These are phyloP conservation scores for Papiliotrema laurentii DNA, from an alignment of 1,284 basidiomycete genomes.

Conservation along the genomic window DNA sequence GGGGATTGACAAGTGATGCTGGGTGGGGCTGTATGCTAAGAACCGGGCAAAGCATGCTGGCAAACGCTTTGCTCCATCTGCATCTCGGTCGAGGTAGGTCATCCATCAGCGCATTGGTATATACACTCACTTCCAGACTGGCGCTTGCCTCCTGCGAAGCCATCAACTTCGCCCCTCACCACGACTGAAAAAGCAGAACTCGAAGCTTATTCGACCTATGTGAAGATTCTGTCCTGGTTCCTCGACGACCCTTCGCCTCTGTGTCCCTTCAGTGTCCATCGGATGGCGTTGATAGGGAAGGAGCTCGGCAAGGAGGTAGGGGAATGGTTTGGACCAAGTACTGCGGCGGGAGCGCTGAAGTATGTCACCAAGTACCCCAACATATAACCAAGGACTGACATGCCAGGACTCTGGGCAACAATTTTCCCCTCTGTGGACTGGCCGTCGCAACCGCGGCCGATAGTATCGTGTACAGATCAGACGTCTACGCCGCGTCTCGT, in stretches of 20 bases:
- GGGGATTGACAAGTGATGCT: slow-evolving; percentile 83
- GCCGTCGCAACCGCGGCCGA: slow-evolving; percentile 80
- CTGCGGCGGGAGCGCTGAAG: slow-evolving; percentile 92
- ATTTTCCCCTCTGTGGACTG: slow-evolving; percentile 74
- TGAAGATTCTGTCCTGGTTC: slow-evolving; percentile 89
- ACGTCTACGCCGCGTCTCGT: slow-evolving; percentile 76
- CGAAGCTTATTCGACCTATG: slow-evolving; percentile 57
- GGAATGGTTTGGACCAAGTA: slow-evolving; percentile 97
- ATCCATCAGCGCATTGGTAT: not conserved
- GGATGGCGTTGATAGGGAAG: slow-evolving; percentile 92
- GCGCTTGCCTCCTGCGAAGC: slow-evolving; percentile 55
- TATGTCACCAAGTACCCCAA: slow-evolving; percentile 42
- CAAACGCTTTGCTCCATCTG: slow-evolving; percentile 76
- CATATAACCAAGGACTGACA: not conserved
- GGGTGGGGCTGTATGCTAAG: slow-evolving; percentile 99
- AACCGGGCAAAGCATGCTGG: slow-evolving; percentile 88
- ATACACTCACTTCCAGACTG: slow-evolving; percentile 58
- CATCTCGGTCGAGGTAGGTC: slow-evolving; percentile 79
- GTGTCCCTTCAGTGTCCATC: slow-evolving; percentile 93
- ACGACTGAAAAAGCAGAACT: slow-evolving; percentile 23
- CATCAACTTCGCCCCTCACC: slow-evolving; percentile 13
- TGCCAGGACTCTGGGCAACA: slow-evolving; percentile 68
- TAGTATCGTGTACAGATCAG: slow-evolving; percentile 75
- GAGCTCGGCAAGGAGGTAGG: slow-evolving; percentile 92
- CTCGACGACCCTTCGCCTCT: slow-evolving; percentile 81